phyloP scores from a whole-genome alignment of 208 protist genomes.

The Leishmania lainsoni region DNA sequence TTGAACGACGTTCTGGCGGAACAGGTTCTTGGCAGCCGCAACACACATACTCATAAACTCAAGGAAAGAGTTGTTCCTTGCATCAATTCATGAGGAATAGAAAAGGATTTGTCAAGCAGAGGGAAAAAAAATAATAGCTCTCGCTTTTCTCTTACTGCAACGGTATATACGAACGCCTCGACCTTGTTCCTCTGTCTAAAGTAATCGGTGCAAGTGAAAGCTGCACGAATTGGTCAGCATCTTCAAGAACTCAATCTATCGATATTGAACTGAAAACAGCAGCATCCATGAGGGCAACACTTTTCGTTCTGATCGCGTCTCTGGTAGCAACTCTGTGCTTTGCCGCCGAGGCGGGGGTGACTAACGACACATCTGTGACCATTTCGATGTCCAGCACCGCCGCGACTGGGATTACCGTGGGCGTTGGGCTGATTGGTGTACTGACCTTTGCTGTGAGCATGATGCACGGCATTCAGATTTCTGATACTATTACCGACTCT shows the following conservation, averaged over 20 bases:
- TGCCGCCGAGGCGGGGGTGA: slow-evolving; percentile 6
- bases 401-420: slow-evolving; percentile 65
- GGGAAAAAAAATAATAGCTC: neutral
- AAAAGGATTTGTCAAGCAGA: neutral
- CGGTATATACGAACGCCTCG: neutral
- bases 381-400: slow-evolving; percentile 75
- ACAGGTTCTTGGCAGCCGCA: neutral
- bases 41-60: neutral
- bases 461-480: slow-evolving; percentile 79
- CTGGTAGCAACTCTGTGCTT: slow-evolving; percentile 16
- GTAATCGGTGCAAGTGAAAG: neutral
- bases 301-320: slow-evolving; percentile 21
- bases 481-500: slow-evolving; percentile 45
- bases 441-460: slow-evolving; percentile 72
- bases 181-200: neutral
- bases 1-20: neutral
- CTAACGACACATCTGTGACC: slow-evolving; percentile 28
- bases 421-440: slow-evolving; percentile 57
- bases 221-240: neutral
- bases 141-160: neutral
- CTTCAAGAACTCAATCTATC: neutral
- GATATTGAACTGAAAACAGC: neutral
- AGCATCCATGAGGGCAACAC: slow-evolving; percentile 1
- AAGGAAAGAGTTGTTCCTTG: neutral
- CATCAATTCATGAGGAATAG: neutral